Base-by-base conservation (phyloP, 768 basidiomycete genomes). In the Suillus weaverae region DNA sequence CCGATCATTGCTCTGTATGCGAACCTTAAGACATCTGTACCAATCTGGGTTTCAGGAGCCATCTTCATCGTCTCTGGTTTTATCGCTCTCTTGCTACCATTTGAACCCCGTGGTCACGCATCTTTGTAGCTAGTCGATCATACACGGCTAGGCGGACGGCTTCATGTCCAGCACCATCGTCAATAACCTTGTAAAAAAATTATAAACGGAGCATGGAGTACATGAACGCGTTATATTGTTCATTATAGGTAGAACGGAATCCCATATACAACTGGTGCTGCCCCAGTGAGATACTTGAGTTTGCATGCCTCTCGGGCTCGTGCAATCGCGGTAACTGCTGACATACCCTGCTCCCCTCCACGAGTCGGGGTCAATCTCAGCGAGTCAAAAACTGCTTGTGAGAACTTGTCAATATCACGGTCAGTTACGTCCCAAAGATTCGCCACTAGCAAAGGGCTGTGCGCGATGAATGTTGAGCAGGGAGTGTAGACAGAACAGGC, bases 361-460 rank as follows among this genome's bases (percentile, higher is more conserved):
- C 44, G 59, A 5, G 69, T 71, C 8, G 76, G 66, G 0, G 80
- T 77, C 50, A 98, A 79, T 2, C 80, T 79, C 33, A 97, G 75
- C 68, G 87, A 85, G 67, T 89, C 87, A 70, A 97, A 90, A 18
- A 97, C 95, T 0, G 89, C 80, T 66, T 90, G 86, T 2, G 95
- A 90, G 67, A 97, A 88, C 69, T 92, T 92, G 81, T 99, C 97
- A 70, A 99, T 97, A 72, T 99, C 97, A 54, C 89, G 86, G 80
- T 99, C 97, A 0, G 97, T 99, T 9, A 99, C 97, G 71, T 99
- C 97, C 97, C 97, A 99, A 5, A 99, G 80, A 71, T 97, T 98
- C 0, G 94, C 97, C 14, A 98, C 87, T 38, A 99, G 82, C 1
- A 95, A 91, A 20, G 97, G 97, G 67, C 97, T 95, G 66, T 60